Conservation (phyloP, 495 filamentous ascomycete genomes). For the Aspergillus incahuasiensis region DNA sequence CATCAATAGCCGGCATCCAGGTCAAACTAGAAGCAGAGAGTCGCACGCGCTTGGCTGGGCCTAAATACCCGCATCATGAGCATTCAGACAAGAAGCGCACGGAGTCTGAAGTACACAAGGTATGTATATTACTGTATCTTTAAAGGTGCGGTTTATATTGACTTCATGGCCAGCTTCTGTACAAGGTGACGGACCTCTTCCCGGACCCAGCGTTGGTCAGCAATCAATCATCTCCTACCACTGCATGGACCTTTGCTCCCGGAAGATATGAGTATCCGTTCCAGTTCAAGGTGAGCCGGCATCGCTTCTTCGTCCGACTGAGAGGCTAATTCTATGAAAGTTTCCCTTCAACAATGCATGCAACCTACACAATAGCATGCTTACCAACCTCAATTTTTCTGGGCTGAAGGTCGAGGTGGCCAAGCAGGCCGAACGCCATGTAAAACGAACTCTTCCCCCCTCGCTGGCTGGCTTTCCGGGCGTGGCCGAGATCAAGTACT, state of each 20-base stretch:
- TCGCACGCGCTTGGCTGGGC: slow-evolving; percentile 55
- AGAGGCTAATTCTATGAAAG: slow-evolving; percentile 20
- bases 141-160: neutral
- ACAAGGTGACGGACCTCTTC: slow-evolving; percentile 60
- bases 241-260: slow-evolving; percentile 60
- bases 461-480: slow-evolving; percentile 76
- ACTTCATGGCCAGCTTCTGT: slow-evolving; percentile 51
- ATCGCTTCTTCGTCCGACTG: neutral
- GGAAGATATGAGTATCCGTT: slow-evolving; percentile 89
- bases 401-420: slow-evolving; percentile 56
- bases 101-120: slow-evolving; percentile 76
- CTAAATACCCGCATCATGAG: slow-evolving; percentile 57
- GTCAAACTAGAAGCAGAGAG: slow-evolving; percentile 95
- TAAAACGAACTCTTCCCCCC: slow-evolving; percentile 83
- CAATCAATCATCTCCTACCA: slow-evolving; percentile 33
- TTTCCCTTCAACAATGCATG: slow-evolving; percentile 92
- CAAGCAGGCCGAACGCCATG: slow-evolving; percentile 55
- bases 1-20: slow-evolving; percentile 69
- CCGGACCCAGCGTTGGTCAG: slow-evolving; percentile 51
- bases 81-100: slow-evolving; percentile 52
- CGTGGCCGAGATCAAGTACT: slow-evolving; percentile 87
- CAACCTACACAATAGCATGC: slow-evolving; percentile 53
- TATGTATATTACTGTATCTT: slow-evolving; percentile 27
- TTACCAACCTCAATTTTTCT: slow-evolving; percentile 51
- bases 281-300: slow-evolving; percentile 64